These are phyloP conservation scores for Psilocybe subaeruginosa DNA, from an alignment of 768 basidiomycete species.

Conservation along the genomic window DNA sequence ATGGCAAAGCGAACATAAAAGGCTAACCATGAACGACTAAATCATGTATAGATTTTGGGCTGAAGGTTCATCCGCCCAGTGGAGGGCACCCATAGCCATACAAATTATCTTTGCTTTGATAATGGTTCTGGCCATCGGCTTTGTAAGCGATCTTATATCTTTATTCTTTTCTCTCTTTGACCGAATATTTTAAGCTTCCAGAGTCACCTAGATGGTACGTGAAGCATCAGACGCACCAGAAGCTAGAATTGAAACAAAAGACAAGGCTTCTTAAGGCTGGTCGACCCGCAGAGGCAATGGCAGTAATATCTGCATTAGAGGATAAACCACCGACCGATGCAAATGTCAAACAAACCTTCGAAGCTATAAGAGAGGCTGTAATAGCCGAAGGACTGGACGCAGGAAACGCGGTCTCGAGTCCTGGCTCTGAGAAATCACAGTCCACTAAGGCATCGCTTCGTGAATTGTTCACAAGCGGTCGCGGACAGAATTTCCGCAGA, in stretches of 20 bases:
- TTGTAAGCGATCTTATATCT: conserved; percentile 38
- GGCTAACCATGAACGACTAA: neutral
- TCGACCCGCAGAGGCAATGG: conserved; percentile 55
- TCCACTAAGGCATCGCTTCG: conserved; percentile 38
- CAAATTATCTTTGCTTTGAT: conserved; percentile 59
- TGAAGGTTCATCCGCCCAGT: conserved; percentile 53
- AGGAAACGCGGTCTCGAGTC: neutral
- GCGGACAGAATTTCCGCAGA: conserved; percentile 63
- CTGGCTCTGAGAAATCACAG: conserved; percentile 4
- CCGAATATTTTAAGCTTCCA: conserved; percentile 42
- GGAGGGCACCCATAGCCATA: conserved; percentile 65
- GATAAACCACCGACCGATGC: conserved; percentile 50
- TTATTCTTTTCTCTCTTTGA: neutral
- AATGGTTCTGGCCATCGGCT: conserved; percentile 51
- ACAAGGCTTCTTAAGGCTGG: conserved; percentile 59
- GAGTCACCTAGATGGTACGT: conserved; percentile 62
- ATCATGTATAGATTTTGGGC: conserved; percentile 47
- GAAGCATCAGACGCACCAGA: neutral
- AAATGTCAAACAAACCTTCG: conserved; percentile 51
- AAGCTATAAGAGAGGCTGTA: conserved; percentile 57
- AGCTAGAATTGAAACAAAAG: neutral
- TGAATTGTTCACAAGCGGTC: conserved; percentile 60
- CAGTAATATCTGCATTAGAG: conserved; percentile 65
- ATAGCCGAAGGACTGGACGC: conserved; percentile 37
- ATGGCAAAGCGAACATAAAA: neutral